Evolutionary conservation across 768 basidiomycete species (phyloP), one percentile per base, ranked within the genome.

Genomic region (Phaeotremella skinneri): DNA sequence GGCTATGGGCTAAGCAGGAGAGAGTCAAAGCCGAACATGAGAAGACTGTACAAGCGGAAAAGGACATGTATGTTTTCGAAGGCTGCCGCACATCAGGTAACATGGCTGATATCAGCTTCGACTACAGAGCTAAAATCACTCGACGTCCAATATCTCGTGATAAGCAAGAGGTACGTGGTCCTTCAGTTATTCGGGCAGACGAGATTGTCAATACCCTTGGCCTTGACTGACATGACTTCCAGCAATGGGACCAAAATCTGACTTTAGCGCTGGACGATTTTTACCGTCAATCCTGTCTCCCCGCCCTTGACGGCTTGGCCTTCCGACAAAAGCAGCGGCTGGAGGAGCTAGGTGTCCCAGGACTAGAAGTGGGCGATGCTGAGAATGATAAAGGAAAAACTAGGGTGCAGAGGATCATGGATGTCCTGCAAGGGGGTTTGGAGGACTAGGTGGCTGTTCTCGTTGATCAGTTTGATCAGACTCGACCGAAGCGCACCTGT

Each of bases 1-100:
- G 65, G 52, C 42, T 70, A 32, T 73, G 67, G 69, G 72, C 72
- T 4, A 70, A 69, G 32, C 56, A 64, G 39, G 69, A 73, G 42
- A 68, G 56, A 37, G 30, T 70, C 30, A 70, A 70, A 47, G 69
- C 67, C 21, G 69, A 70, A 20, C 72, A 73, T 59, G 68, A 69
- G 25, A 57, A 53, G 47, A 49, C 31, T 4, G 51, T 65, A 27
- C 56, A 69, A 49, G 59, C 61, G 16, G 72, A 73, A 34, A 61
- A 54, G 41, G 69, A 70, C n/a, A 59, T 73, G 71, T 73, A 37
- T 59, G 71, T 59, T 37, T 37, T 51, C 37, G 26, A 27, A 20
- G 9, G 2, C 11, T 45, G 45, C 21, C 6, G 14, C 42, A 3
- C 49, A 27, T 43, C 6, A 52, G 17, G 29, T 45, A 21, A 53